Evolutionary conservation across 192 early-diverging fungal species (phyloP).

Genomic region (Lobulomyces angularis): DNA sequence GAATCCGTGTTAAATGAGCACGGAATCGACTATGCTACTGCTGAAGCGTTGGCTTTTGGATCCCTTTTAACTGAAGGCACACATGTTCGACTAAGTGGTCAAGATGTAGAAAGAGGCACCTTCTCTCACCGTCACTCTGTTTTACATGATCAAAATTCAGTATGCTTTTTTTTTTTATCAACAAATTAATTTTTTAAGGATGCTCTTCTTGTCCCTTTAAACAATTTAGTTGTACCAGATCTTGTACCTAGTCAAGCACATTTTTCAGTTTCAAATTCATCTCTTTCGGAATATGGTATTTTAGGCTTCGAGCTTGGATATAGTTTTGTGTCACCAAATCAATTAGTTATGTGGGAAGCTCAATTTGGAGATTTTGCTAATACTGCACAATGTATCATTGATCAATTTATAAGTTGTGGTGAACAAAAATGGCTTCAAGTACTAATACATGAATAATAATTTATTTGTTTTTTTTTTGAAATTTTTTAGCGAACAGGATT

Average conservation of each 20-base stretch:
- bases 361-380: conserved; percentile 99
- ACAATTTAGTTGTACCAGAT: conserved; percentile 68
- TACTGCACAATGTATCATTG: conserved; percentile 92
- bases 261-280: conserved; percentile 90
- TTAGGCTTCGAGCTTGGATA: conserved; percentile 97
- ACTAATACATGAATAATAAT: not conserved
- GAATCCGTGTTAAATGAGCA: conserved; percentile 64
- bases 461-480: conserved; percentile 1
- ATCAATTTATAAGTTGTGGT: conserved; percentile 91
- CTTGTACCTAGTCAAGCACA: conserved; percentile 48
- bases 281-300: conserved; percentile 87
- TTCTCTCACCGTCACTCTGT: conserved; percentile 98
- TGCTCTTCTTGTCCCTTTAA: conserved; percentile 50
- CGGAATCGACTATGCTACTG: conserved; percentile 92
- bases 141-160: conserved; percentile 82
- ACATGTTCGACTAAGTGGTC: conserved; percentile 81
- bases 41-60: conserved; percentile 87
- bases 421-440: conserved; percentile 96
- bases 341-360: conserved; percentile 93
- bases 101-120: conserved; percentile 97
- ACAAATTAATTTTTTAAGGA: not conserved
- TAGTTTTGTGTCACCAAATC: conserved; percentile 85
- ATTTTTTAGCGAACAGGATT: conserved; percentile 64
- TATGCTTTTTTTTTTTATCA: conserved; percentile 7
- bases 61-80: conserved; percentile 80